A percentile compares a stretch with the other conserved stretches of the same genome.
These are phyloP conservation scores for Glonium stellatum DNA, from an alignment of 495 filamentous ascomycete genomes.

Conservation along the genomic window DNA sequence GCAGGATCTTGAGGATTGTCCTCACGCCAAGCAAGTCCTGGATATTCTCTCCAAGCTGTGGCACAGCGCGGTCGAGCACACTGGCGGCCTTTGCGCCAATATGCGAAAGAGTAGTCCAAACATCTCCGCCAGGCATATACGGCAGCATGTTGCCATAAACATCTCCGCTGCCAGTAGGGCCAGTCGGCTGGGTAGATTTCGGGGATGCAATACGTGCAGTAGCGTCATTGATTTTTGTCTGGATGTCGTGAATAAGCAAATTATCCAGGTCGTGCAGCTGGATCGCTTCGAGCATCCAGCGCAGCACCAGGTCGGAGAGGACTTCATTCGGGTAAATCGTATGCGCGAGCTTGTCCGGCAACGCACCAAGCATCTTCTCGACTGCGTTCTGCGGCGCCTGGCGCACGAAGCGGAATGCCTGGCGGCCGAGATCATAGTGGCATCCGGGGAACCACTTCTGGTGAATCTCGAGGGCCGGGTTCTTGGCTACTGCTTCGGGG, in stretches of 20 bases:
- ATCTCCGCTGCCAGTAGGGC: slow-evolving; percentile 18
- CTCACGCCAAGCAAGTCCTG: slow-evolving; percentile 15
- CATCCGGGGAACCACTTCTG: slow-evolving; percentile 21
- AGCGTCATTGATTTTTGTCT: neutral
- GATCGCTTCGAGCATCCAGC: slow-evolving; percentile 17
- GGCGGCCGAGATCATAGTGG: slow-evolving; percentile 22
- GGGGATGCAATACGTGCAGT: slow-evolving; percentile 2
- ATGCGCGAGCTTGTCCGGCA: slow-evolving; percentile 7
- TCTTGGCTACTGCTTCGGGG: neutral
- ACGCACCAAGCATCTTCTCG: slow-evolving; percentile 8
- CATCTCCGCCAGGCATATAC: slow-evolving; percentile 7
- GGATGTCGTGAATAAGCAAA: neutral
- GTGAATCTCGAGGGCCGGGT: neutral
- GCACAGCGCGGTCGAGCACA: slow-evolving; percentile 8
- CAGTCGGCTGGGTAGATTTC: neutral
- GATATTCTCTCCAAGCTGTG: slow-evolving; percentile 16
- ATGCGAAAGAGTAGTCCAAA: slow-evolving; percentile 5
- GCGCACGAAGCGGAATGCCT: slow-evolving; percentile 18
- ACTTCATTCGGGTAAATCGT: slow-evolving; percentile 20
- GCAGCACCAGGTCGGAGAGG: slow-evolving; percentile 7
- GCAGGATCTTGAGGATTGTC: slow-evolving; percentile 12
- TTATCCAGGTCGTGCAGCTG: neutral
- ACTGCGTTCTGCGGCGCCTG: slow-evolving; percentile 8
- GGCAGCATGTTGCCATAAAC: slow-evolving; percentile 16
- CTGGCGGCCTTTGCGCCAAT: slow-evolving; percentile 4